Base-by-base conservation (phyloP, 2,329 filamentous ascomycete genomes). In the Fusarium bulbicola region DNA sequence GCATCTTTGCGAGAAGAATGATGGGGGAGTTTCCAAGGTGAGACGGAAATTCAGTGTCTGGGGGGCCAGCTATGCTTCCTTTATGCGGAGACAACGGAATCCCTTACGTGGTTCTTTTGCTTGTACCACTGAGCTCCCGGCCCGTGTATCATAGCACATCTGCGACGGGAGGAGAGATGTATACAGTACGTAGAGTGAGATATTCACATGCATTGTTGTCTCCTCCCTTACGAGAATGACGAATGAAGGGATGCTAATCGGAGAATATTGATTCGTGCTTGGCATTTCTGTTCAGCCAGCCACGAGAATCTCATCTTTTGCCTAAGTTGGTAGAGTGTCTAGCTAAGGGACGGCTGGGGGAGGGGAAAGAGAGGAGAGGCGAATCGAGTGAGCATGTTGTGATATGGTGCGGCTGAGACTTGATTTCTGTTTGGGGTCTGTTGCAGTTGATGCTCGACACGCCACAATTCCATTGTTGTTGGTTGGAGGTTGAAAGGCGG, bases 241-340 rank as follows among this genome's bases (percentile, higher is more conserved):
- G 20, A 24, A 49, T 47, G 65, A 53, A 64, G 46, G 40, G 59
- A 28, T 52, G 24, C 43, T 40, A 37, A 43, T 59, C 40, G 66
- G 59, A 47, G 36, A 65, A 43, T 65, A 54, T 59, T 59, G 66
- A 59, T 59, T 69, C 43, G 66, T 42, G 40, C 67, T 64, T 39
- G 28, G 30, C n/a, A 26, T 15, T 21, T 8, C 36, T 18, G 36
- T 59, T 73, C 69, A 72, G 70, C 59, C 68, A 72, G 70, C 70
- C 70, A 73, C 69, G 28, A 53, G n/a, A 43, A 59, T 21, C 59
- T n/a, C n/a, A 47, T 43, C 34, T 21, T 43, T 28, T 13, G 21
- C 36, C 18, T 5, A 26, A 18, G 18, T 26, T 7, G 36, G 53
- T 36, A n/a, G 32, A 59, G 40, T n/a, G 21, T 18, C 26, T 32